These are phyloP conservation scores for Rhizomucor miehei DNA, from an alignment of 371 early-diverging fungal species.

Conservation along the genomic window DNA sequence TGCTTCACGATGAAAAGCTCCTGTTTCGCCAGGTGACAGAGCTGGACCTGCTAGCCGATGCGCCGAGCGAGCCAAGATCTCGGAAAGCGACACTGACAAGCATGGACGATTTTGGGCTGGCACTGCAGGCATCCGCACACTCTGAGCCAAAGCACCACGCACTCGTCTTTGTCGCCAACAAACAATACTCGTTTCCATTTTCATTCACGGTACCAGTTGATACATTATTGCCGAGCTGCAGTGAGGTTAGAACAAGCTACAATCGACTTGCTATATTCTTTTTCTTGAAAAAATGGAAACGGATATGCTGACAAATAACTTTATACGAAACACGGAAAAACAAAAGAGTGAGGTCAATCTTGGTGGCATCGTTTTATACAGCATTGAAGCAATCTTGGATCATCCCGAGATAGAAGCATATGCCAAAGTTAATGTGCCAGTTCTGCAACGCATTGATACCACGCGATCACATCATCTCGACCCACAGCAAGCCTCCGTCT, in stretches of 20 bases:
- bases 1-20: conserved; percentile 11
- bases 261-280: conserved; percentile 7
- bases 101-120: too few relatives aligned
- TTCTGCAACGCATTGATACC: conserved; percentile 10
- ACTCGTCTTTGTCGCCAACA: conserved; percentile 12
- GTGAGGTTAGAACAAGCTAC: conserved; percentile 20
- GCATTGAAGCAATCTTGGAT: conserved; percentile 6
- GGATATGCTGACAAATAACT: too few relatives aligned
- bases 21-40: conserved; percentile 8
- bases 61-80: too few relatives aligned
- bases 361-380: too few relatives aligned
- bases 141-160: neutral
- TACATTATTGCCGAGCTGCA: conserved; percentile 23
- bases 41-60: conserved; percentile 6
- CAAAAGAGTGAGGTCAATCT: too few relatives aligned
- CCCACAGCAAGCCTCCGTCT: conserved; percentile 6
- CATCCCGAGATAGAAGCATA: conserved; percentile 1
- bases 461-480: conserved; percentile 1
- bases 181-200: conserved; percentile 19
- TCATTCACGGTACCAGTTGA: conserved; percentile 15
- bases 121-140: too few relatives aligned
- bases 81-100: too few relatives aligned
- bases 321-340: too few relatives aligned
- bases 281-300: too few relatives aligned
- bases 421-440: conserved; percentile 8